Percentiles rank a stretch among this genome's conserved stretches.
Conservation (phyloP, 228 moss, liverwort and hornwort species). For the Sphagnum fallax region DNA sequence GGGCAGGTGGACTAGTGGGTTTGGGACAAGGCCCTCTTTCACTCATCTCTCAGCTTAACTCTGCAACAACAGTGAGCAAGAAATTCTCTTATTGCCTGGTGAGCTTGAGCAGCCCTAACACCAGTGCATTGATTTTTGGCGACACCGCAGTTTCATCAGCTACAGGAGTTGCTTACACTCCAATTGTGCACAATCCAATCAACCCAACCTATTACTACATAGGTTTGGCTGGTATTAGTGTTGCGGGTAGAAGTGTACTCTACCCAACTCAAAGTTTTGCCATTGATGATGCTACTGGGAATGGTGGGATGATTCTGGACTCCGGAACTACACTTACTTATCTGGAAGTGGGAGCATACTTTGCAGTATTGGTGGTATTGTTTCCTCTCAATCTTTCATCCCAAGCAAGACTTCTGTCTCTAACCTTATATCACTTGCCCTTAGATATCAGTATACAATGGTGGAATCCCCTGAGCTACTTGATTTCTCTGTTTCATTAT, state of each 20-base stretch:
- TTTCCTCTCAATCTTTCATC: no score
- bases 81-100: slow-evolving; percentile 63
- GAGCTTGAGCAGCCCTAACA: slow-evolving; percentile 21
- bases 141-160: slow-evolving; percentile 16
- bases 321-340: slow-evolving; percentile 71
- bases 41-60: slow-evolving; percentile 42
- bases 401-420: no score
- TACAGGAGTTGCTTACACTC: slow-evolving; percentile 40
- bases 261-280: slow-evolving; percentile 21
- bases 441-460: no score
- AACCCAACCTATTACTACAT: slow-evolving; percentile 61
- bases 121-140: slow-evolving; percentile 47
- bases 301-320: slow-evolving; percentile 59
- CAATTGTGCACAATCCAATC: slow-evolving; percentile 33
- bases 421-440: no score
- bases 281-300: slow-evolving; percentile 27
- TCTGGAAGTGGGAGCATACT: slow-evolving; percentile 37
- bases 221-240: slow-evolving; percentile 31
- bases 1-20: slow-evolving; percentile 49
- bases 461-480: no score
- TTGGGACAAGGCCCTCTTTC: slow-evolving; percentile 54
- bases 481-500: no score
- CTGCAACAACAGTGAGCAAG: slow-evolving; percentile 26
- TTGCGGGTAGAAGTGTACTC: slow-evolving; percentile 31
- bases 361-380: slow-evolving; percentile 26